These are phyloP conservation scores for Fallopia convolvulus DNA, from an alignment of 148 eudicot genomes.

Conservation along the genomic window DNA sequence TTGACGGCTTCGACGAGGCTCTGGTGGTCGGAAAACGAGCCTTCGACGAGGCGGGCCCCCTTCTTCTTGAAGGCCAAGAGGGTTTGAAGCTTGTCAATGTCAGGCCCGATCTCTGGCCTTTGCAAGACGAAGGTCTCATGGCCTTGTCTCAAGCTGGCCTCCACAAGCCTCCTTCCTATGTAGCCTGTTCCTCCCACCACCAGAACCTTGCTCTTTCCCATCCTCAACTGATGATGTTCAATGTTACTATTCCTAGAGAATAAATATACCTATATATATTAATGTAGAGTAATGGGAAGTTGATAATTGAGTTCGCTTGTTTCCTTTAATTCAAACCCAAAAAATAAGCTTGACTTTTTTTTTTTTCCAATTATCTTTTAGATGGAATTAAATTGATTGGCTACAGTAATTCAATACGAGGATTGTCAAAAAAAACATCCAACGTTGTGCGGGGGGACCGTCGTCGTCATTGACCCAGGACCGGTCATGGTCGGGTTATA, in stretches of 20 bases:
- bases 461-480: too few relatives aligned
- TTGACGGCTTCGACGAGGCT: slow-evolving; percentile 74
- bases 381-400: too few relatives aligned
- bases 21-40: slow-evolving; percentile 51
- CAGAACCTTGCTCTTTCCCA: slow-evolving; percentile 55
- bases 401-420: too few relatives aligned
- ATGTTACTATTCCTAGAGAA: neutral
- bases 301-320: too few relatives aligned
- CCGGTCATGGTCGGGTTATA: too few relatives aligned
- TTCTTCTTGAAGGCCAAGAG: slow-evolving; percentile 47
- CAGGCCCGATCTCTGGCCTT: slow-evolving; percentile 45
- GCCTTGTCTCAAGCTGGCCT: slow-evolving; percentile 39
- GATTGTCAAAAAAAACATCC: too few relatives aligned
- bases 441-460: too few relatives aligned
- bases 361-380: too few relatives aligned
- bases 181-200: slow-evolving; percentile 69
- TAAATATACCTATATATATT: neutral
- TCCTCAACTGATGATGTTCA: neutral
- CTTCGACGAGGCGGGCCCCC: slow-evolving; percentile 61
- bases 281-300: too few relatives aligned
- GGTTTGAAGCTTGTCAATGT: slow-evolving; percentile 51
- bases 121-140: slow-evolving; percentile 51
- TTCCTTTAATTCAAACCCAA: too few relatives aligned
- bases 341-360: too few relatives aligned
- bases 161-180: slow-evolving; percentile 45